phyloP scores from a whole-genome alignment of 768 basidiomycete species.

The Amanita inopinata region DNA sequence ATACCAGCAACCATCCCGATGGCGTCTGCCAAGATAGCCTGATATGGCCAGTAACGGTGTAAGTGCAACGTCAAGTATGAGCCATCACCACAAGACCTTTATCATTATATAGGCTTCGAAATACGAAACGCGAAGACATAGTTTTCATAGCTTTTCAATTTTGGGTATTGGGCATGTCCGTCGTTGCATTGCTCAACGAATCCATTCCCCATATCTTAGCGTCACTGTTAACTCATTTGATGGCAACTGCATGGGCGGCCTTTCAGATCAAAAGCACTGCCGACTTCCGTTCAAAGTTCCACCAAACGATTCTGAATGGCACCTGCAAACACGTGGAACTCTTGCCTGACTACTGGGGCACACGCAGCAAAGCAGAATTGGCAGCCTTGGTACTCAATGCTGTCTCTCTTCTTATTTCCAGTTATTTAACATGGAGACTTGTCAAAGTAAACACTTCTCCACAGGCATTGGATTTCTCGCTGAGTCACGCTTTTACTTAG shows the following conservation, averaged over 20 bases:
- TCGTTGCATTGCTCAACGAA: conserved; percentile 64
- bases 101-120: conserved; percentile 37
- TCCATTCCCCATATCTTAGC: conserved; percentile 77
- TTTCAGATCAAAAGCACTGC: conserved; percentile 57
- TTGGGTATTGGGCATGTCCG: conserved; percentile 73
- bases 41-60: conserved; percentile 58
- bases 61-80: conserved; percentile 18
- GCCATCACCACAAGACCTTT: conserved; percentile 1
- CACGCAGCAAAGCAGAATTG: conserved; percentile 51
- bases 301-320: conserved; percentile 47
- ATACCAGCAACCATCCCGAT: conserved; percentile 20
- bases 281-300: conserved; percentile 47
- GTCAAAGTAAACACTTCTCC: conserved; percentile 41
- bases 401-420: conserved; percentile 48
- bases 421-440: conserved; percentile 62
- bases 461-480: background rate
- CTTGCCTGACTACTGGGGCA: conserved; percentile 56
- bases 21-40: conserved; percentile 35
- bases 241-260: conserved; percentile 65
- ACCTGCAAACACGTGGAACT: conserved; percentile 49
- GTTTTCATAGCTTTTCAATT: conserved; percentile 72
- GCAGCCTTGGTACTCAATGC: conserved; percentile 54
- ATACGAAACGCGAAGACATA: conserved; percentile 72
- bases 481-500: conserved; percentile 22
- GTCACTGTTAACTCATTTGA: conserved; percentile 60